Evolutionary conservation across 257 asterid genomes (phyloP), one percentile per base, ranked within the genome.

Genomic region (Cynanchum wilfordii): DNA sequence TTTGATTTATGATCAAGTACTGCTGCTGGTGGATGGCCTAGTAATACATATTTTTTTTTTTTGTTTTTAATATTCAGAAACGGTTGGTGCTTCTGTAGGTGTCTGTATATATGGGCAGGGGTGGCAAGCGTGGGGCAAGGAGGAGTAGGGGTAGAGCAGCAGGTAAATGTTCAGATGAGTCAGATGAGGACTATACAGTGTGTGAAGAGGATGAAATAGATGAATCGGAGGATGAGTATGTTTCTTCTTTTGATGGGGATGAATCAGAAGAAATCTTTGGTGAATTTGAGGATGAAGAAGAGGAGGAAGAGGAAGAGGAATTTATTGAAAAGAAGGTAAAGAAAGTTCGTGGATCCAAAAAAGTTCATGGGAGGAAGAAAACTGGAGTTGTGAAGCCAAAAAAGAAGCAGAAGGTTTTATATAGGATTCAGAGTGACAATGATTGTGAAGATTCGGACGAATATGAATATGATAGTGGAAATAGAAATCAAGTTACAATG

Each of bases 131-230:
- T 65, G 72, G 73, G 70, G 68, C 81, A 20, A 78, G 86, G 80
- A 75, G 77, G 73, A 83, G 47, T 42, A 42, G 72, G 73, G 85
- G 67, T 49, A 74, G 62, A 64, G 64, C 78, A 55, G 78, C 74
- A 59, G 78, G 71, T 62, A 72, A 49, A 40, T 77, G 73, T 55
- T 82, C 84, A 0, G 92, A 89, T 74, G 90, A 82, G 50, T 90
- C 97, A 1, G 97, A 90, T 63, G 96, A 89, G 84, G 97, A 92
- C 81, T 92, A 88, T 79, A 75, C 59, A 71, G 89, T 83, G 65
- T 78, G 76, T 74, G 91, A 88, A 69, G 96, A 84, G 57, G 96
- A 89, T 79, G 87, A 69, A 47, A n/a, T 84, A 72, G 70, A 78
- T 27, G 88, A 81, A 71, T 87, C 95, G 11, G 97, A 85, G 69